Percentiles rank a stretch among this genome's conserved stretches.
Conservation (phyloP, 2,329 filamentous ascomycete genomes). For the Periconia macrospinosa region DNA sequence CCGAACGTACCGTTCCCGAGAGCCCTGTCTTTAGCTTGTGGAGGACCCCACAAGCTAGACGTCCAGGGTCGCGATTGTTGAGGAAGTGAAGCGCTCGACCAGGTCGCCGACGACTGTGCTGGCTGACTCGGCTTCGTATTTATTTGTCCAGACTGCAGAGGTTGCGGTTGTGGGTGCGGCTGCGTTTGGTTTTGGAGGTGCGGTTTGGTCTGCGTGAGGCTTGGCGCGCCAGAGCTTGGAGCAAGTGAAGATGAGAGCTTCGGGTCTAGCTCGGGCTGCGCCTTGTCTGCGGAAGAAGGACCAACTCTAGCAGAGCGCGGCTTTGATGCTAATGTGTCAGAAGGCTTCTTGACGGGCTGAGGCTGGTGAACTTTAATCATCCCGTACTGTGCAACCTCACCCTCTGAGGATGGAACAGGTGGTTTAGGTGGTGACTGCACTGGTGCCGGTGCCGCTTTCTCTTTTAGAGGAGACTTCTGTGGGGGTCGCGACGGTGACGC, state of each 20-base stretch:
- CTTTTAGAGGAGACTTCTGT: slow-evolving; percentile 48
- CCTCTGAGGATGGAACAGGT: slow-evolving; percentile 59
- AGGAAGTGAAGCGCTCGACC: slow-evolving; percentile 22
- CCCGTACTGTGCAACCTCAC: slow-evolving; percentile 62
- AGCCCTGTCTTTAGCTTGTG: slow-evolving; percentile 65
- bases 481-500: slow-evolving; percentile 36
- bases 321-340: slow-evolving; percentile 18
- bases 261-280: slow-evolving; percentile 13
- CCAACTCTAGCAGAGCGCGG: slow-evolving; percentile 11
- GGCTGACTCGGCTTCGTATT: slow-evolving; percentile 25
- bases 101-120: slow-evolving; percentile 25
- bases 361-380: slow-evolving; percentile 65
- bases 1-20: slow-evolving; percentile 77
- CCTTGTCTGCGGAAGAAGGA: slow-evolving; percentile 21
- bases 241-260: slow-evolving; percentile 18
- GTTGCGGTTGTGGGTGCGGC: slow-evolving; percentile 13
- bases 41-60: slow-evolving; percentile 73
- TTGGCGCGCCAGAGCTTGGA: slow-evolving; percentile 16
- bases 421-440: slow-evolving; percentile 57
- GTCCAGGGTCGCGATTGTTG: slow-evolving; percentile 25
- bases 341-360: slow-evolving; percentile 49
- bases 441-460: slow-evolving; percentile 40
- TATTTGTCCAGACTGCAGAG: neutral
- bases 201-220: slow-evolving; percentile 14
- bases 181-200: slow-evolving; percentile 8